Percentiles rank a stretch among this genome's conserved stretches.
phyloP scores from a whole-genome alignment of 306 rosid genomes.

The Vicia sativa region DNA sequence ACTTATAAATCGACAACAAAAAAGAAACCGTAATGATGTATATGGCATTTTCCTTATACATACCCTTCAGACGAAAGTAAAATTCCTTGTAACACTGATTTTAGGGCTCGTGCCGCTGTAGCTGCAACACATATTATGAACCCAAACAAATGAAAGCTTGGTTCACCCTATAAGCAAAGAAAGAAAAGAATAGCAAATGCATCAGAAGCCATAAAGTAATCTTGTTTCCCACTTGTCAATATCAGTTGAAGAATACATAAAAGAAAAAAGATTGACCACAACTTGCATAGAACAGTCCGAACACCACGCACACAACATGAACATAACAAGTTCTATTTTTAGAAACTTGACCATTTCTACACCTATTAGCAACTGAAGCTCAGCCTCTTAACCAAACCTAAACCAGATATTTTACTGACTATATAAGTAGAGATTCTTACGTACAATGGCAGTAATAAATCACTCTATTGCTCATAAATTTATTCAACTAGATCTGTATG shows the following conservation, averaged over 20 bases:
- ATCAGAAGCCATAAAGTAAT: conserved; percentile 35
- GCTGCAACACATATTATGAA: conserved; percentile 91
- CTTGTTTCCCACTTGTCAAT: conserved; percentile 3
- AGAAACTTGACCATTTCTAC: background rate
- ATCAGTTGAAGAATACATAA: conserved; percentile 23
- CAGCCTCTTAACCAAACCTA: conserved; percentile 3
- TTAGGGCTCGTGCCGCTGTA: conserved; percentile 96
- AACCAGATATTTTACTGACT: background rate
- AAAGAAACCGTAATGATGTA: conserved; percentile 15
- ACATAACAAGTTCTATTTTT: conserved; percentile 14
- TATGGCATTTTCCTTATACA: conserved; percentile 21
- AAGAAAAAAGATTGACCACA: conserved; percentile 13
- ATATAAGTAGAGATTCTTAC: conserved; percentile 1
- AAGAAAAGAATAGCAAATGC: conserved; percentile 29
- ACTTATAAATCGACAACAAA: background rate
- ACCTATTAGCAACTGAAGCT: conserved; percentile 1
- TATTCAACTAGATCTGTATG: background rate
- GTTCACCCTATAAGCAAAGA: conserved; percentile 76
- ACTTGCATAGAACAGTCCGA: conserved; percentile 8
- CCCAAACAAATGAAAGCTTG: conserved; percentile 98
- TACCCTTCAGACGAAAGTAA: conserved; percentile 99
- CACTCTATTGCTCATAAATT: background rate
- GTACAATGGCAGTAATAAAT: conserved; percentile 1
- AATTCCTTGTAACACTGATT: conserved; percentile 94
- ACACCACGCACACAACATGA: conserved; percentile 14